phyloP scores from a whole-genome alignment of 345 rosid genomes.

The Hirschfeldia incana region DNA sequence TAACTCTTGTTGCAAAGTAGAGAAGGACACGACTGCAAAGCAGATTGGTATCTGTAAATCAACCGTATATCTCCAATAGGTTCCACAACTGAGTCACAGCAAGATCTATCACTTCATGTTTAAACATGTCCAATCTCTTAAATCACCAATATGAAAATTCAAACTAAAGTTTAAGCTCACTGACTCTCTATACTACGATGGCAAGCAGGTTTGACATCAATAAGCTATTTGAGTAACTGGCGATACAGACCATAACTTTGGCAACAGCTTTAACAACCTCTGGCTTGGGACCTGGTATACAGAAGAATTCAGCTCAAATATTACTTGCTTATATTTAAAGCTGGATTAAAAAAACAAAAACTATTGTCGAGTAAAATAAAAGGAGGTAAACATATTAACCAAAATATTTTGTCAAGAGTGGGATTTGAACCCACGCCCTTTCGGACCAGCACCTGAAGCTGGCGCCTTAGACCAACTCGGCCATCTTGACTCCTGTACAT shows the following conservation, averaged over 20 bases:
- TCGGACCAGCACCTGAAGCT: conserved; percentile 83
- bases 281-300: conserved; percentile 30
- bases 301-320: background rate
- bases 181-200: background rate
- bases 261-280: conserved; percentile 23
- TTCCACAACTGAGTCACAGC: background rate
- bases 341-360: background rate
- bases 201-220: background rate
- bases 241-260: background rate
- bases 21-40: background rate
- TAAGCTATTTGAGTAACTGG: background rate
- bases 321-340: background rate
- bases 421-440: conserved; percentile 82
- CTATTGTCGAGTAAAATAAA: too few relatives aligned
- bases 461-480: conserved; percentile 96
- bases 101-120: conserved; percentile 7
- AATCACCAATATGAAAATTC: background rate
- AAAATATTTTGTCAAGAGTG: conserved; percentile 55
- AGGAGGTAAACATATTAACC: background rate
- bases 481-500: conserved; percentile 55
- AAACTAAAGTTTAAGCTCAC: background rate
- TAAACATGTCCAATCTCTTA: conserved; percentile 5
- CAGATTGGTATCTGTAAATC: conserved; percentile 1
- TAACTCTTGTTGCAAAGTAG: background rate
- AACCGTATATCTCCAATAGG: background rate